Percentiles rank a stretch among this genome's conserved stretches.
These are phyloP conservation scores for Pythium dissimile DNA, from an alignment of 352 stramenopile species.

Conservation along the genomic window DNA sequence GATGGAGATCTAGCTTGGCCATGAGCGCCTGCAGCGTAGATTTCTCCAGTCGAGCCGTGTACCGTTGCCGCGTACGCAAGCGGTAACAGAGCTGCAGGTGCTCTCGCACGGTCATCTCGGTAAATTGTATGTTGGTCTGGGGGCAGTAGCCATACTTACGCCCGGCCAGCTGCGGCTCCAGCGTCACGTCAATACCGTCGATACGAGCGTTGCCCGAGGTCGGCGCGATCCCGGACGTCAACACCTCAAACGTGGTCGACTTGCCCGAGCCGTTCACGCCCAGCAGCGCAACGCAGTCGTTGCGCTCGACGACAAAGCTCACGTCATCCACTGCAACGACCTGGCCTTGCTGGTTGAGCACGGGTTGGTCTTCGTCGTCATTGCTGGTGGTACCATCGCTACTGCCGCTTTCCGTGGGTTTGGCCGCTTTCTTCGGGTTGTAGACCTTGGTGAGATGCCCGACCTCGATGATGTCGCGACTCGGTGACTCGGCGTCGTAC, in stretches of 20 bases:
- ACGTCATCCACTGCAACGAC: constrained; percentile 74
- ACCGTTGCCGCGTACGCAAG: constrained; percentile 34
- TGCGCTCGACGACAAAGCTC: constrained; percentile 78
- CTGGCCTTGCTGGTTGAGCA: constrained; percentile 42
- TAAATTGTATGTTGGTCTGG: constrained; percentile 75
- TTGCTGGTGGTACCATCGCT: not conserved
- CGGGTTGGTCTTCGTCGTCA: constrained; percentile 13
- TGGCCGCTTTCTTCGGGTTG: constrained; percentile 41
- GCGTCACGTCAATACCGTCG: constrained; percentile 55
- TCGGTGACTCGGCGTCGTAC: constrained; percentile 22
- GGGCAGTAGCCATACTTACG: constrained; percentile 76
- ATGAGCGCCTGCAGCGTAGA: constrained; percentile 43
- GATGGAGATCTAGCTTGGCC: constrained; percentile 53
- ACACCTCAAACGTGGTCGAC: constrained; percentile 95
- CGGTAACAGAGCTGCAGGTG: constrained; percentile 72
- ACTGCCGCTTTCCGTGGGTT: not conserved
- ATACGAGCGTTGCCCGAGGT: constrained; percentile 59
- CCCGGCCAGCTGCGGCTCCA: constrained; percentile 44
- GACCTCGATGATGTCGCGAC: constrained; percentile 45
- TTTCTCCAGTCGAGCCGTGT: constrained; percentile 25
- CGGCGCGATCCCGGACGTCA: constrained; percentile 89
- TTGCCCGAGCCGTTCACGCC: constrained; percentile 96
- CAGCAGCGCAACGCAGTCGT: constrained; percentile 91
- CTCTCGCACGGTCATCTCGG: constrained; percentile 65
- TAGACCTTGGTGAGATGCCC: constrained; percentile 60